Base-by-base conservation (phyloP, 2,329 filamentous ascomycete genomes). In the Aspergillus uvarum region DNA sequence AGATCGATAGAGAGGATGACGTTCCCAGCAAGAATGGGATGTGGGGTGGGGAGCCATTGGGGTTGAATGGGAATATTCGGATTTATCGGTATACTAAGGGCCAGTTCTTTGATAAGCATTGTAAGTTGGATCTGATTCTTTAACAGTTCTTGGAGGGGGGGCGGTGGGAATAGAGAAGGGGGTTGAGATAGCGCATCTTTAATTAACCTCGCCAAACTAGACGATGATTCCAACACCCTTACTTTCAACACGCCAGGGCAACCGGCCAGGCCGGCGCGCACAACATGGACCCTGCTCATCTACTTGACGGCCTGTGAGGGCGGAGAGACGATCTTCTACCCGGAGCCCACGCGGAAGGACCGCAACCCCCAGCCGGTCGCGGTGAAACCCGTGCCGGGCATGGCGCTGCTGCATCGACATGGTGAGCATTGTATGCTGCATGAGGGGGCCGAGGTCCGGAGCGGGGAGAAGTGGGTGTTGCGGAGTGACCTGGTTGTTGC, bases 71-170 rank as follows among this genome's bases (percentile, higher is more conserved):
- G 8, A 96, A 96, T 66, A 96, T 97, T 58, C 84, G 94, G 35
- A 86, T 97, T 31, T 97, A 97, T 77, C 85, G 93, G 22, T 97
- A 97, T 75, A 85, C 83, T 1, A 85, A 89, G 65, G 91, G 91
- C 0, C 92, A 97, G 72, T 96, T 93, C 74, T 97, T 97, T 73
- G 92, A 92, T 71, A 89, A 91, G 68, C 94, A 97, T 74, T 97
- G 91, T 94, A 84, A 69, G 89, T 84, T 47, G 49, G 26, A 29
- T 47, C 32, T 38, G 48, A 12, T 22, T 21, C 21, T 44, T 59
- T 49, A 58, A 19, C 32, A 29, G 38, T 29, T 42, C n/a, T 62
- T 38, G 10, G 35, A 16, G 14, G 38, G 38, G 38, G 16, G 38
- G 19, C 26, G 26, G 48, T 24, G 16, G 7, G 7, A 29, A 29